Evolutionary conservation across 2,329 filamentous ascomycete species (phyloP), one percentile per base, ranked within the genome.

Genomic region (Colletotrichum euphorbiae): DNA sequence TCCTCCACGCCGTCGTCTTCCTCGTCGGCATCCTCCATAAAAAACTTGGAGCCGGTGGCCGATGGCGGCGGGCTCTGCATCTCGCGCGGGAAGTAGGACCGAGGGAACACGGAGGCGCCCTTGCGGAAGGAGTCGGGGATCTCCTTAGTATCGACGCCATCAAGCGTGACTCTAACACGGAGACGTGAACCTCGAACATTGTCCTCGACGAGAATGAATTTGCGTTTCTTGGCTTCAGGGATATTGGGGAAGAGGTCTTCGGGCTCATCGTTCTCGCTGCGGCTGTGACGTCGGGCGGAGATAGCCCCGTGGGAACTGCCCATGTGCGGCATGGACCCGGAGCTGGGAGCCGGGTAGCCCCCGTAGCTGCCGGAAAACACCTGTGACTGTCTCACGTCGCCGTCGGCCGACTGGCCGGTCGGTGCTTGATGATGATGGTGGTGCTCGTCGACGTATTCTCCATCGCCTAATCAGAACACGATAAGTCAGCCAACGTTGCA

Each of bases 141-240:
- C 80, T 98, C 95, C 75, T 94, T 91, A 82, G 96, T 97, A 77
- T 98, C 92, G 73, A 98, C 94, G 50, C 91, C 90, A 76, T 98
- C 93, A n/a, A 99, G 89, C 71, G 92, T 96, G 58, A 98, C 94
- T 70, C 94, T 91, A 51, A 98, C 94, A 15, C 95, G 90, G 2
- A 98, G 90, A 46, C 94, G 89, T 57, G 89, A 91, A 59, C 91
- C 91, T 40, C 93, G 91, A 70, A 94, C 91, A 59, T 89, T 90
- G 78, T 98, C 95, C 72, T 98, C 94, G 31, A 98, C 94, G 9
- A 98, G 88, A 73, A 98, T 97, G 79, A 98, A 98, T 80, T 98
- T 98, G 77, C 95, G 91, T 75, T 93, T 93, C 82, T 97, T 97
- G 59, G 91, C 90, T 75, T 96, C 93, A 1, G 94, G 94, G 59